A percentile compares a stretch with the other conserved stretches of the same genome.
These are phyloP conservation scores for Leccinum pellstonianum DNA, from an alignment of 768 basidiomycete species.

Conservation along the genomic window DNA sequence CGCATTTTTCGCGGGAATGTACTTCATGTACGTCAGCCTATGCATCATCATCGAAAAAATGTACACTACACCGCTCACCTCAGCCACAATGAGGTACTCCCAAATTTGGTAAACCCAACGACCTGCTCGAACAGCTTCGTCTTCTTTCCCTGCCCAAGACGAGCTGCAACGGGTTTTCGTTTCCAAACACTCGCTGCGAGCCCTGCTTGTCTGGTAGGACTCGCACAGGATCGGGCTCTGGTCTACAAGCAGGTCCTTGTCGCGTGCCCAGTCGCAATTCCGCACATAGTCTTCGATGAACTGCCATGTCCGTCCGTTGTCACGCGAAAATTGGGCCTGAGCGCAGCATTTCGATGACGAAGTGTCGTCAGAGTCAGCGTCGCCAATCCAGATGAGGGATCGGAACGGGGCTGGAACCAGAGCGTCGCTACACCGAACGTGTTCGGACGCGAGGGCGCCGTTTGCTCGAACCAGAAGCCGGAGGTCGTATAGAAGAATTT, in stretches of 20 bases:
- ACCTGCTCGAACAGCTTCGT: constrained; percentile 81
- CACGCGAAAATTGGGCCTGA: constrained; percentile 67
- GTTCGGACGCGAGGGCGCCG: constrained; percentile 74
- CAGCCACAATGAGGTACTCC: constrained; percentile 93
- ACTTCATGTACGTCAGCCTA: constrained; percentile 39
- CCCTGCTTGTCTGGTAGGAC: constrained; percentile 82
- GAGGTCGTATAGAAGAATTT: constrained; percentile 81
- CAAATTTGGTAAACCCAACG: constrained; percentile 97
- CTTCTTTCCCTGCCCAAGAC: constrained; percentile 72
- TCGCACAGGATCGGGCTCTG: constrained; percentile 91
- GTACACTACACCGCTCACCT: constrained; percentile 49
- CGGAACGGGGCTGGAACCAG: constrained; percentile 84
- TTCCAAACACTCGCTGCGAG: constrained; percentile 57
- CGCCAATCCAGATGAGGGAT: constrained; percentile 90
- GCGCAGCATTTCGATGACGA: constrained; percentile 59
- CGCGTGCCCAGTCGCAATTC: constrained; percentile 91
- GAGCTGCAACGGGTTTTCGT: constrained; percentile 70
- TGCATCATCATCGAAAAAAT: constrained; percentile 27
- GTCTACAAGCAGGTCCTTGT: constrained; percentile 75
- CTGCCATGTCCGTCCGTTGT: constrained; percentile 79
- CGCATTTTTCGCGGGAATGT: constrained; percentile 50
- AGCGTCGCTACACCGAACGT: constrained; percentile 71
- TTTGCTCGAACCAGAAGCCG: constrained; percentile 56
- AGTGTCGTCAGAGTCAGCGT: constrained; percentile 56
- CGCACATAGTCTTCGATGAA: constrained; percentile 82